Evolutionary conservation across 2,329 filamentous ascomycete genomes (phyloP).

Genomic region (Trichoderma asperellum): DNA sequence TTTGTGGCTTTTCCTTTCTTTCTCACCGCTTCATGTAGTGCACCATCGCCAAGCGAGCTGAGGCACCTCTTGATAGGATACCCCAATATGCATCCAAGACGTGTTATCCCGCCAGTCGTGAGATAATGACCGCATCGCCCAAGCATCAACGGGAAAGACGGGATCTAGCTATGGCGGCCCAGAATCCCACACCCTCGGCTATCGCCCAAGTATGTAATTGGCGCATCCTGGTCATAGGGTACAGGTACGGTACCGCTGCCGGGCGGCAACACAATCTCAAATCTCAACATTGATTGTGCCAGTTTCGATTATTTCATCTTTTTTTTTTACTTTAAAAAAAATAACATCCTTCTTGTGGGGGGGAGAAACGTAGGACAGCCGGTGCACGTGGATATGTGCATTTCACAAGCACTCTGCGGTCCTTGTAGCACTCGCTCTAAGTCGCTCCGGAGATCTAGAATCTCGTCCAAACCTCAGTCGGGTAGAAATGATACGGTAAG

Average conservation of each 20-base stretch:
- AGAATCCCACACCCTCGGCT: slow-evolving; percentile 20
- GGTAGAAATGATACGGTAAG: not conserved
- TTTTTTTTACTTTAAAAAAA: too few relatives aligned
- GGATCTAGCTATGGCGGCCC: slow-evolving; percentile 2
- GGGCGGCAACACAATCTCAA: slow-evolving; percentile 15
- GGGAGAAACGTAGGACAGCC: slow-evolving; percentile 10
- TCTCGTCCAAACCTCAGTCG: not conserved
- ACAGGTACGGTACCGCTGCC: not conserved
- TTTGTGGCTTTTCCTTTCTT: slow-evolving; percentile 4
- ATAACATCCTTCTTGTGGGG: not conserved
- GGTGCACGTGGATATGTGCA: slow-evolving; percentile 14
- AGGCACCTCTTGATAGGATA: slow-evolving; percentile 24
- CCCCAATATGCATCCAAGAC: slow-evolving; percentile 2
- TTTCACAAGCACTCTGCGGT: not conserved
- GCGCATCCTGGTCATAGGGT: not conserved
- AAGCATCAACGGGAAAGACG: slow-evolving; percentile 7
- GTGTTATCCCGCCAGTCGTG: slow-evolving; percentile 12
- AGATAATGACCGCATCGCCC: slow-evolving; percentile 22
- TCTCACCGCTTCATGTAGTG: slow-evolving; percentile 28
- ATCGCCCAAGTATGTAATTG: slow-evolving; percentile 23
- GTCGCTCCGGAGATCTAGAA: slow-evolving; percentile 8
- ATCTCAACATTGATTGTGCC: not conserved
- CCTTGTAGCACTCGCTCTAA: not conserved
- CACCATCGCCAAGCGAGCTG: slow-evolving; percentile 28
- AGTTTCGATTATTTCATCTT: too few relatives aligned